A percentile compares a stretch with the other conserved stretches of the same genome.
These are phyloP conservation scores for Xanthoparmelia taractica DNA, from an alignment of 495 filamentous ascomycete genomes.

Conservation along the genomic window DNA sequence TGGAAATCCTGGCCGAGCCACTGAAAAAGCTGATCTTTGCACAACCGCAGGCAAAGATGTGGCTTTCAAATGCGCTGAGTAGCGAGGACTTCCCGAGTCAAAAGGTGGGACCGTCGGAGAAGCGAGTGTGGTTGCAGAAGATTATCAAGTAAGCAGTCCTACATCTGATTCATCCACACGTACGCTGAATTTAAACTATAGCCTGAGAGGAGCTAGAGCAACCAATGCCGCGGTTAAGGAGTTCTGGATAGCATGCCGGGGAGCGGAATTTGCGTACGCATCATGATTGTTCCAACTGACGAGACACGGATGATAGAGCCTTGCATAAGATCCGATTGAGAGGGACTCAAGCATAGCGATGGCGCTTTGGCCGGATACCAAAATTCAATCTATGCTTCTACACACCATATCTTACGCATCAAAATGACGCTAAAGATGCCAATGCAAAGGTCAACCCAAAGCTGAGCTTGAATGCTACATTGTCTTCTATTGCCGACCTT, in stretches of 20 bases:
- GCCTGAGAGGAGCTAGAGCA: constrained; percentile 50
- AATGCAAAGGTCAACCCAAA: constrained; percentile 72
- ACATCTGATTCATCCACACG: constrained; percentile 15
- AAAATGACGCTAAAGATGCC: constrained; percentile 59
- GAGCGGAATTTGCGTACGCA: constrained; percentile 58
- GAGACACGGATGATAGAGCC: constrained; percentile 3
- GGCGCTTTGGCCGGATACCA: constrained; percentile 9
- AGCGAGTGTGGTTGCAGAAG: constrained; percentile 52
- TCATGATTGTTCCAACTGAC: constrained; percentile 25
- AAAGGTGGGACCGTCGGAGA: constrained; percentile 54
- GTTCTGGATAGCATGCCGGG: constrained; percentile 65
- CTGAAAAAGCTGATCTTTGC: constrained; percentile 66
- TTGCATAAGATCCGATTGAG: neutral
- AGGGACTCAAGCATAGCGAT: constrained; percentile 8
- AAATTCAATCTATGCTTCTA: neutral
- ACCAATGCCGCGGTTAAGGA: constrained; percentile 55
- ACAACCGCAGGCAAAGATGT: constrained; percentile 51
- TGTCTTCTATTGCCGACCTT: constrained; percentile 51
- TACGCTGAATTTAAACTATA: constrained; percentile 30
- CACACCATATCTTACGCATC: constrained; percentile 11
- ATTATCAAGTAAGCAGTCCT: constrained; percentile 43
- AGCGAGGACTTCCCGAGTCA: constrained; percentile 51
- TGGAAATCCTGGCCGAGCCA: constrained; percentile 67
- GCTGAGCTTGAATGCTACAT: constrained; percentile 69
- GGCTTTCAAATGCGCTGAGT: constrained; percentile 52